Conservation (phyloP, 78 protist species). For the slime mould (Dictyostelium discoideum) region DNA sequence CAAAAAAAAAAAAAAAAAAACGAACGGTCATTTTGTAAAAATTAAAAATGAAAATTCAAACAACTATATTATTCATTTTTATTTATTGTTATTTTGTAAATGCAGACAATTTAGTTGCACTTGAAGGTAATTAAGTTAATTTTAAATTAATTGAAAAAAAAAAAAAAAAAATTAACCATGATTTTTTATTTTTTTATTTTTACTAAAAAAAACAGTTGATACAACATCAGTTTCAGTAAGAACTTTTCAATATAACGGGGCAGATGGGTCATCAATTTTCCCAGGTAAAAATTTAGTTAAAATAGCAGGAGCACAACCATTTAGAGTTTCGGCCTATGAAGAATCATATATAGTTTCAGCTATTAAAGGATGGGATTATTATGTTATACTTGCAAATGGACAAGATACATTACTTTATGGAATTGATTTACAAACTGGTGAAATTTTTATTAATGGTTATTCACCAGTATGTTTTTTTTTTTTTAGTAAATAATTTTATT, state of each 20-base stretch:
- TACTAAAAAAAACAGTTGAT: background rate
- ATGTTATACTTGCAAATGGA: slow-evolving; percentile 17
- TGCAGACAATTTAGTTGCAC: background rate
- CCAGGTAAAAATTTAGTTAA: slow-evolving; percentile 29
- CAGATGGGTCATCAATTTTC: background rate
- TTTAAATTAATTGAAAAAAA: background rate
- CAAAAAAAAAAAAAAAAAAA: background rate
- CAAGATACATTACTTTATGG: slow-evolving; percentile 7
- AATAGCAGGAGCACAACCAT: slow-evolving; percentile 19
- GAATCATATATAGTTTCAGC: slow-evolving; percentile 26
- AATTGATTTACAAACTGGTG: slow-evolving; percentile 5
- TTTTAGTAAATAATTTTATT: background rate
- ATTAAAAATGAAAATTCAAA: background rate
- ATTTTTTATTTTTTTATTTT: too few species aligned
- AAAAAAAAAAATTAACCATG: background rate
- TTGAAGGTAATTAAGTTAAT: background rate
- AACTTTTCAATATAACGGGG: background rate
- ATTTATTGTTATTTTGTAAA: background rate
- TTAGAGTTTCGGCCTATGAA: slow-evolving; percentile 28
- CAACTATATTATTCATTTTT: background rate
- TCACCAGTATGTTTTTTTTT: slow-evolving; percentile 39
- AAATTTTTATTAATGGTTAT: slow-evolving; percentile 33
- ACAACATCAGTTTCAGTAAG: background rate
- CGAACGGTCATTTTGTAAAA: background rate
- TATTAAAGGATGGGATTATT: slow-evolving; percentile 23